Conservation (phyloP, 2,329 filamentous ascomycete genomes). For the Neonectria ditissima region DNA sequence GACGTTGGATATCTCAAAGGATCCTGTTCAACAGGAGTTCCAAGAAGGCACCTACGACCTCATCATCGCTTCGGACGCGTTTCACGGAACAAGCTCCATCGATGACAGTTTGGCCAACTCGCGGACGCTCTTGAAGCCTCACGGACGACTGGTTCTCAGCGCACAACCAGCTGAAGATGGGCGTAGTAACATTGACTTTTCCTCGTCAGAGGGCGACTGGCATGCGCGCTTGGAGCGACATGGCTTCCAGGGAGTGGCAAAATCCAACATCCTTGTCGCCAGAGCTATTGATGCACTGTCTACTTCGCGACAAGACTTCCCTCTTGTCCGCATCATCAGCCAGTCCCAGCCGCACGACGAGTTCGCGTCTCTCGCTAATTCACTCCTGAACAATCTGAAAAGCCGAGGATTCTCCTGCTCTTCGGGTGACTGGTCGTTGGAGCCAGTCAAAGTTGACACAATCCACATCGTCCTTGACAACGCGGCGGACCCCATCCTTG, state of each 20-base stretch:
- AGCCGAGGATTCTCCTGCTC: constrained; percentile 20
- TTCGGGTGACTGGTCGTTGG: neutral
- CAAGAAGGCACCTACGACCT: constrained; percentile 20
- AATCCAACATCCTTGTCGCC: constrained; percentile 5
- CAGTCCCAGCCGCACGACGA: constrained; percentile 18
- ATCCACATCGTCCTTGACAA: constrained; percentile 29
- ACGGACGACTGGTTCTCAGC: constrained; percentile 18
- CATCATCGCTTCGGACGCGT: constrained; percentile 14
- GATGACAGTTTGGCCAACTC: constrained; percentile 19
- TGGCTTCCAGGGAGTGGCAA: neutral
- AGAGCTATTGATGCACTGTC: neutral
- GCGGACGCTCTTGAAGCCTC: constrained; percentile 22
- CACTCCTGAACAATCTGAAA: constrained; percentile 8
- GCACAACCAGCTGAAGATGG: neutral
- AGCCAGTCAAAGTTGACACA: constrained; percentile 12
- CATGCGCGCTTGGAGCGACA: constrained; percentile 9
- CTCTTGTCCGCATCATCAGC: constrained; percentile 19
- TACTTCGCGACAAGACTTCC: neutral
- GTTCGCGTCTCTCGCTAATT: constrained; percentile 17
- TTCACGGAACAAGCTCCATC: neutral
- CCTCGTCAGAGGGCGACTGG: constrained; percentile 3
- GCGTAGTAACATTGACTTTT: neutral
- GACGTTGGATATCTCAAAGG: constrained; percentile 14
- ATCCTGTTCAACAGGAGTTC: constrained; percentile 18
- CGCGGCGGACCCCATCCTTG: constrained; percentile 11